Evolutionary conservation across 2,329 filamentous ascomycete species (phyloP), one percentile per base, ranked within the genome.

Genomic region (Penicillium freii): DNA sequence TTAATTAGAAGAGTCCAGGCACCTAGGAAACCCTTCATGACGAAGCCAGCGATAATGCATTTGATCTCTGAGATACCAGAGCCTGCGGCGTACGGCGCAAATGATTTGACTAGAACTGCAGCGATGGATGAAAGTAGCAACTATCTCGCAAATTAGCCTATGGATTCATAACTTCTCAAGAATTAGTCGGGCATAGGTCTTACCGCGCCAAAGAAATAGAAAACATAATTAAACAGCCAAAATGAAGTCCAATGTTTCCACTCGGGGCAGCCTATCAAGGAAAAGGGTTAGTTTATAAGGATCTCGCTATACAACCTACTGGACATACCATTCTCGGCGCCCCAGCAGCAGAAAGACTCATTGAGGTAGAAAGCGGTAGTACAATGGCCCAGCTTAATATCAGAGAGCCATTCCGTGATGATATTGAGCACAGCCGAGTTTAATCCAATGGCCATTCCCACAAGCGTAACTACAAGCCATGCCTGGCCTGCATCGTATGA

Each of bases 51-150:
- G 70, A 99, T 96, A 71, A 99, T 97, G 76, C 92, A 96, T 76
- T 99, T 99, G 82, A 99, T 99, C 78, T 99, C 94, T 13, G 92
- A 97, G 57, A 99, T 99, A 40, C 94, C 94, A 13, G 91, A 96
- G 17, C 94, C 94, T 34, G 94, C 94, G 11, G 94, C 94, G 73
- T 99, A 99, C 0, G 94, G 94, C 5, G 94, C 92, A 75, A 94
- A 97, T 1, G 86, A 87, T 72, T 91, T 94, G 70, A 99, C 94
- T 40, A 99, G 81, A 38, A 84, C 87, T 0, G 92, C 92, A 2
- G 92, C 88, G 4, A 88, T 88, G 53, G 89, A 89, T 19, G 93
- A 90, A 72, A 97, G 96, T 3, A 89, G 71, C 1, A 87, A 85
- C 86, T 90, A 67, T 47, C 5, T 10, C 23, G 5, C 34, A 45